Evolutionary conservation across 2,329 filamentous ascomycete species (phyloP), one percentile per base, ranked within the genome.

Genomic region (Diplodia sapinea): DNA sequence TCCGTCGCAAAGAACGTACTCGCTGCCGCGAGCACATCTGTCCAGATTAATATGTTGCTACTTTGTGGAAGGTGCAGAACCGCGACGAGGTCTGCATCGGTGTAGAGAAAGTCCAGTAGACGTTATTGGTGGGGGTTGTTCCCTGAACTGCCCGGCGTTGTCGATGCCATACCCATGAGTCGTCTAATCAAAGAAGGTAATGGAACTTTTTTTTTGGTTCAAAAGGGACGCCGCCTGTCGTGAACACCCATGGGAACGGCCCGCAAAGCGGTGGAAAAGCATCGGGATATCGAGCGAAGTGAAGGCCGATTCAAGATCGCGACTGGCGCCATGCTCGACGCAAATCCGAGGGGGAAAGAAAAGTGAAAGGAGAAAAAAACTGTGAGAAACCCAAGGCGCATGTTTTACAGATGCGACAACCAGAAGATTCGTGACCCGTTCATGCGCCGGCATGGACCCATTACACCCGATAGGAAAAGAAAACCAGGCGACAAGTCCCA

Each of bases 401-500:
- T 68, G 65, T 57, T 65, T 54, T 68, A 68, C 67, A 68, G 55
- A 68, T 65, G 67, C 61, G 67, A 68, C 52, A 59, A 65, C 67
- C 61, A 52, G 61, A 59, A 65, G 57, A 47, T 47, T 61, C 61
- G 62, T 68, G 49, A 68, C 51, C 57, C 57, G 50, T 68, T 59
- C 49, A 47, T 65, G 52, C 67, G 40, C 67, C 67, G 62, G 54
- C 61, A 56, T 68, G 67, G 59, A 65, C 56, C 54, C 67, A 40
- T 65, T 51, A 68, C 59, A 68, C 61, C 67, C 61, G 66, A 67
- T 23, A 40, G 33, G 56, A 54, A 59, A 65, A 65, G 47, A 36
- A 68, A 57, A 52, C 54, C 65, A 59, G 62, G 67, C 55, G 20
- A 63, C 59, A 63, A 51, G 61, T 64, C 51, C 67, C 43, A 57